A percentile compares a stretch with the other conserved stretches of the same genome.
Conservation (phyloP, 1,284 basidiomycete species). For the Moesziomyces sp. region DNA sequence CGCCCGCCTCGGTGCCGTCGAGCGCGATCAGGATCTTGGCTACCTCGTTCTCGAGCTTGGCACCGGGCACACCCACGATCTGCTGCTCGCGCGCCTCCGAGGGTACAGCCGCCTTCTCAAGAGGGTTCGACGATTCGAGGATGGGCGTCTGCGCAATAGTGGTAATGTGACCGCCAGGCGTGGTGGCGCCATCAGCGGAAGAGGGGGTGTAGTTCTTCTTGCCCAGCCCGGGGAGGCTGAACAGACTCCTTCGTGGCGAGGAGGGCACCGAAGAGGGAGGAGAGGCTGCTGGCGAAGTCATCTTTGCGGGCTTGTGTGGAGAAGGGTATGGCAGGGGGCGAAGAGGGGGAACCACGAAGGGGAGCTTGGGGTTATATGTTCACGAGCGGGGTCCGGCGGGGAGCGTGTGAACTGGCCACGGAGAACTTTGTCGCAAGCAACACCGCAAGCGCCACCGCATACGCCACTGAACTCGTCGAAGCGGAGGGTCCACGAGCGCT, state of each 20-base stretch:
- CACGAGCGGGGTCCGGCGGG: background rate
- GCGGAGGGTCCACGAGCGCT: no score
- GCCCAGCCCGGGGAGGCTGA: conserved; percentile 25
- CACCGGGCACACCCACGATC: conserved; percentile 58
- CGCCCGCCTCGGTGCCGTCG: conserved; percentile 64
- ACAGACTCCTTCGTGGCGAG: conserved; percentile 34
- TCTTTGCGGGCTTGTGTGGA: background rate
- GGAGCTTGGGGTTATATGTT: conserved; percentile 5
- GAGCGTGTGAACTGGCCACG: background rate
- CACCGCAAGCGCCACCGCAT: no score
- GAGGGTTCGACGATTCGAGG: conserved; percentile 61
- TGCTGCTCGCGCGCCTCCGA: conserved; percentile 63
- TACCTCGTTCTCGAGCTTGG: conserved; percentile 31
- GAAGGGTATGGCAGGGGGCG: background rate
- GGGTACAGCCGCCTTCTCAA: conserved; percentile 58
- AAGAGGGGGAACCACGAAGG: background rate
- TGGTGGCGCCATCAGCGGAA: conserved; percentile 31
- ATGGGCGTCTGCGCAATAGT: conserved; percentile 63
- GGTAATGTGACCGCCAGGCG: conserved; percentile 35
- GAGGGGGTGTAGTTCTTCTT: conserved; percentile 19
- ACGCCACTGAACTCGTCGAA: no score
- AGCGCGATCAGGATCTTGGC: conserved; percentile 62
- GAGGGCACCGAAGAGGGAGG: conserved; percentile 44
- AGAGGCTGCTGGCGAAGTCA: conserved; percentile 41
- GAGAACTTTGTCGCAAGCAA: no score